Percentiles rank a stretch among this genome's conserved stretches.
Evolutionary conservation across 1,284 basidiomycete species (phyloP).

Genomic region (Malassezia caprae): DNA sequence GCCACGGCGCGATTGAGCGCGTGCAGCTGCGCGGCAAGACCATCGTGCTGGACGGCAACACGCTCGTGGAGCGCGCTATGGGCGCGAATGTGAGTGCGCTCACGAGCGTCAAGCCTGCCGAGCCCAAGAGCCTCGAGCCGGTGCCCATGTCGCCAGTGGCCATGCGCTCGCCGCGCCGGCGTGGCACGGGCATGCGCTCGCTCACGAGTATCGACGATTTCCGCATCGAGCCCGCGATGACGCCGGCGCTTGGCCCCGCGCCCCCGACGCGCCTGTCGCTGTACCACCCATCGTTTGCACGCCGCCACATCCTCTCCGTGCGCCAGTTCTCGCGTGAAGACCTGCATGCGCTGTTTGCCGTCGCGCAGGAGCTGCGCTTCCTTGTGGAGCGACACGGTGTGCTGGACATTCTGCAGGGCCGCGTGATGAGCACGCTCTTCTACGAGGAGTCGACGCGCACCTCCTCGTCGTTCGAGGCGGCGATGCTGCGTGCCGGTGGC

Average conservation of each 20-base stretch:
- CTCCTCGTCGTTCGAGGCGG: constrained; percentile 79
- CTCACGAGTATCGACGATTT: constrained; percentile 19
- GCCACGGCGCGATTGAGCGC: constrained; percentile 73
- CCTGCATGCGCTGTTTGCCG: constrained; percentile 82
- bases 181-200: constrained; percentile 13
- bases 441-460: constrained; percentile 97
- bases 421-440: constrained; percentile 87
- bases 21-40: constrained; percentile 88
- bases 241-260: background rate
- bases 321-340: constrained; percentile 86
- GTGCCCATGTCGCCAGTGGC: constrained; percentile 31
- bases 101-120: constrained; percentile 45
- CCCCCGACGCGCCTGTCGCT: constrained; percentile 24
- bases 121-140: constrained; percentile 21
- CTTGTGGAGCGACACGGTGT: constrained; percentile 85
- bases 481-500: constrained; percentile 95
- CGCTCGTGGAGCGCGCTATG: constrained; percentile 56
- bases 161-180: constrained; percentile 18
- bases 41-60: constrained; percentile 74
- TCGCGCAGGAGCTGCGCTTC: constrained; percentile 91
- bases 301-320: constrained; percentile 85
- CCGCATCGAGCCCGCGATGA: constrained; percentile 12
- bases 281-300: constrained; percentile 55
- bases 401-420: constrained; percentile 80
- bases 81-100: constrained; percentile 74